Evolutionary conservation across 495 filamentous ascomycete genomes (phyloP), one percentile per base, ranked within the genome.

Genomic region (Penicillium coffeae): DNA sequence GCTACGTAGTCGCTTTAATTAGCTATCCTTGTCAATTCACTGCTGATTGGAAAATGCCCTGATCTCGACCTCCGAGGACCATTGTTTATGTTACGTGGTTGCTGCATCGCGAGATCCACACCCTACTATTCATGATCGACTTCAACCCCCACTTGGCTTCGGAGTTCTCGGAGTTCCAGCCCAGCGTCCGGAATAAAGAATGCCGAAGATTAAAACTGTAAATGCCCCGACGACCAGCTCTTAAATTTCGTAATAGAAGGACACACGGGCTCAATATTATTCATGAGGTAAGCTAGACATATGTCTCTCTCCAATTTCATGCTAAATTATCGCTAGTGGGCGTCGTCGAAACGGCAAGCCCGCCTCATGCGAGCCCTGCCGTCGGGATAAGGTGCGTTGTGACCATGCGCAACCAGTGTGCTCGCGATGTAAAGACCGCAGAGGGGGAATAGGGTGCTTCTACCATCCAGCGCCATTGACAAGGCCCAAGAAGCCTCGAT

Each of bases 281-380:
- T 30, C 25, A 30, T 30, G 25, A 30, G 25, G 25, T 30, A 5
- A 4, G 25, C n/a, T 5, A 30, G 25, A 30, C 25, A 30, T 4
- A 10, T 5, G 10, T 5, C 5, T 5, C 25, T 5, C 4, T 10
- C 25, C 25, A 30, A 10, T 10, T 30, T 10, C 4, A 4, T 5
- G 10, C 25, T 30, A 10, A 30, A 4, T 5, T 10, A 13, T 25
- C 35, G 52, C 38, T 40, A 60, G 49, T 41, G 51, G 57, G 14
- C 62, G 59, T 18, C 69, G 73, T 19, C 66, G 72, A 3, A 77
- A 76, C 63, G 72, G 74, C 8, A 69, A 72, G 33, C 60, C 57
- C 21, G 64, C 71, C 21, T 72, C 71, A 1, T 77, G 74, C 47
- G 71, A 78, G 68, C 71, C 73, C 12, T 77, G 74, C 48, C 64